Evolutionary conservation across 2,329 filamentous ascomycete species (phyloP).

Genomic region (Huntiella moniliformis): DNA sequence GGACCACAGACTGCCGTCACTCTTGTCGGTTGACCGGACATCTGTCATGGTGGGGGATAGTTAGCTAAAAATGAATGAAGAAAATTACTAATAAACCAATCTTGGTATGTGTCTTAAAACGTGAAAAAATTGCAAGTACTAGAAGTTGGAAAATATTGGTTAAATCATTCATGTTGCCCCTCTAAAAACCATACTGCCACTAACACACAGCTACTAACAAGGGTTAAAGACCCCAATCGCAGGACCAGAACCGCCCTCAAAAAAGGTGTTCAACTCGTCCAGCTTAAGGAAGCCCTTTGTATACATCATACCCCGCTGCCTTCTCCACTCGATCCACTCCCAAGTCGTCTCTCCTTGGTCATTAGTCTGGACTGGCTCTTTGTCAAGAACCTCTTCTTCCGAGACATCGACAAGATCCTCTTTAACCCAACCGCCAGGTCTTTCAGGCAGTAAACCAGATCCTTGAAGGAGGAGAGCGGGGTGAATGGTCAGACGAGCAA

Average conservation of each 20-base stretch:
- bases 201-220: constrained; percentile 16
- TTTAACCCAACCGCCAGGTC: constrained; percentile 45
- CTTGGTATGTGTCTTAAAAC: too few relatives aligned
- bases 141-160: too few relatives aligned
- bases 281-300: constrained; percentile 37
- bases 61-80: too few relatives aligned
- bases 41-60: not conserved
- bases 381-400: constrained; percentile 17
- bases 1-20: not conserved
- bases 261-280: constrained; percentile 32
- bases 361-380: not conserved
- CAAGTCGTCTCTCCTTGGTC: constrained; percentile 23
- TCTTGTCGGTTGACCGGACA: not conserved
- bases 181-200: too few relatives aligned
- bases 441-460: constrained; percentile 53
- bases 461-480: constrained; percentile 57
- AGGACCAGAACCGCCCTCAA: constrained; percentile 34
- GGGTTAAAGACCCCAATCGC: constrained; percentile 31
- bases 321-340: constrained; percentile 42
- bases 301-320: constrained; percentile 34
- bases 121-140: not conserved
- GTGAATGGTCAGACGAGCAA: constrained; percentile 65
- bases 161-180: too few relatives aligned
- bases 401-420: constrained; percentile 22
- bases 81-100: too few relatives aligned